Evolutionary conservation across 441 rosid species (phyloP).

Genomic region (Gossypium schwendimanii): DNA sequence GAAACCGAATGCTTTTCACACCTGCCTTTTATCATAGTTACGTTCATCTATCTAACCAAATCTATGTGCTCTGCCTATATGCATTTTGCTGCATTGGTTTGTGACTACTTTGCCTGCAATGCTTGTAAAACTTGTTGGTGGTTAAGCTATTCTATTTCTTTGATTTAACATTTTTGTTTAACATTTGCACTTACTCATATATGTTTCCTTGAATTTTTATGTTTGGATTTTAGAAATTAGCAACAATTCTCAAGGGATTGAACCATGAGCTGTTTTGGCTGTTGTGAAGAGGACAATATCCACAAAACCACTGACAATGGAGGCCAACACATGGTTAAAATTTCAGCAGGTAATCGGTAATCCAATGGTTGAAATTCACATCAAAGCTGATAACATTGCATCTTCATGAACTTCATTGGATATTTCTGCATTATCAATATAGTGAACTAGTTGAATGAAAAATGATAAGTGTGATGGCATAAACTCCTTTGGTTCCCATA

Average conservation of each 20-base stretch:
- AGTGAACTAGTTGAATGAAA: conserved; percentile 8
- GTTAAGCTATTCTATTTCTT: not conserved
- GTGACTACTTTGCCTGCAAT: not conserved
- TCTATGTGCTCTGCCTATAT: not conserved
- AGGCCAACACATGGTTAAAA: conserved; percentile 49
- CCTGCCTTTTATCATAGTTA: not conserved
- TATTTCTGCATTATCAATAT: not conserved
- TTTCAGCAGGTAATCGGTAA: conserved; percentile 62
- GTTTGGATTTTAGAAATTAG: conserved; percentile 2
- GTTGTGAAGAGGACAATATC: conserved; percentile 71
- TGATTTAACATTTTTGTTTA: not conserved
- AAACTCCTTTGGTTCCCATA: not conserved
- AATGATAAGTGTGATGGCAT: not conserved
- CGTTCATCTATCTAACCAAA: not conserved
- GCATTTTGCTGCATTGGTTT: not conserved
- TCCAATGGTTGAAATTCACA: not conserved
- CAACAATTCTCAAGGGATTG: conserved; percentile 16
- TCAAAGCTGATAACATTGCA: not conserved
- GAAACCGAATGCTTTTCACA: not conserved
- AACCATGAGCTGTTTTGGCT: conserved; percentile 76
- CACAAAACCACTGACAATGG: conserved; percentile 64
- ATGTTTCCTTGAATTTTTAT: not conserved
- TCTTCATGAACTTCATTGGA: not conserved
- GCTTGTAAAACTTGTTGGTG: not conserved
- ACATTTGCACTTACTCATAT: not conserved